phyloP scores from a whole-genome alignment of 2,329 filamentous ascomycete genomes.

The Chaetomiaceae sp. region DNA sequence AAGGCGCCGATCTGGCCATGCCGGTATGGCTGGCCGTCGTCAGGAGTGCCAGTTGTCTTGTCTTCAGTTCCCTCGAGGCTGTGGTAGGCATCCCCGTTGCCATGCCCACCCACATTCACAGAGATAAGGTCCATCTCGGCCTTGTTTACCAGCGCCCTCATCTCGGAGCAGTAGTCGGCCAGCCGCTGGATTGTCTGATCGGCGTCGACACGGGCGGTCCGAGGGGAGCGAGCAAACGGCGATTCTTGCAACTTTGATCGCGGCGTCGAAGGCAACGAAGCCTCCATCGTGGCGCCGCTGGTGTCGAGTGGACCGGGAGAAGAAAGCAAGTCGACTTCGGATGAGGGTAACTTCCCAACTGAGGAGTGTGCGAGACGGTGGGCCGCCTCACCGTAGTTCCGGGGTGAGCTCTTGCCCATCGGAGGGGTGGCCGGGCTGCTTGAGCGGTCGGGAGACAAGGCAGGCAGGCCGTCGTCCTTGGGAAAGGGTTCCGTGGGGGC shows the following conservation, averaged over 20 bases:
- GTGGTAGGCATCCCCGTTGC: not conserved
- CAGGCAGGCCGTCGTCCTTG: not conserved
- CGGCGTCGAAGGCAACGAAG: not conserved
- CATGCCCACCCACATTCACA: not conserved
- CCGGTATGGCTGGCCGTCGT: not conserved
- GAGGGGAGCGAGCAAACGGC: not conserved
- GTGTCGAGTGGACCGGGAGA: not conserved
- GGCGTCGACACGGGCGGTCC: not conserved
- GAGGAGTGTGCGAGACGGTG: not conserved
- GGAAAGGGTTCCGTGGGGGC: not conserved
- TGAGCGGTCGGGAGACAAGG: not conserved
- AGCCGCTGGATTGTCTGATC: not conserved
- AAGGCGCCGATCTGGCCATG: constrained; percentile 6
- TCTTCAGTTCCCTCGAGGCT: not conserved
- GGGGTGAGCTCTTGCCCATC: not conserved
- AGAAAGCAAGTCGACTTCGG: not conserved
- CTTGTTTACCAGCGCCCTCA: not conserved
- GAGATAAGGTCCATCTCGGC: not conserved
- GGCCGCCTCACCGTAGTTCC: no score
- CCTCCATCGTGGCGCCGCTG: not conserved
- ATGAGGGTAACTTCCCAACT: not conserved
- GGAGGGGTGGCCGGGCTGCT: not conserved
- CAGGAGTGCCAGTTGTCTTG: not conserved
- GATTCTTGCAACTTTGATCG: not conserved
- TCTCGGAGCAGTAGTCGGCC: not conserved